Evolutionary conservation across 495 filamentous ascomycete genomes (phyloP).

Genomic region (Lasiosphaeria miniovina): DNA sequence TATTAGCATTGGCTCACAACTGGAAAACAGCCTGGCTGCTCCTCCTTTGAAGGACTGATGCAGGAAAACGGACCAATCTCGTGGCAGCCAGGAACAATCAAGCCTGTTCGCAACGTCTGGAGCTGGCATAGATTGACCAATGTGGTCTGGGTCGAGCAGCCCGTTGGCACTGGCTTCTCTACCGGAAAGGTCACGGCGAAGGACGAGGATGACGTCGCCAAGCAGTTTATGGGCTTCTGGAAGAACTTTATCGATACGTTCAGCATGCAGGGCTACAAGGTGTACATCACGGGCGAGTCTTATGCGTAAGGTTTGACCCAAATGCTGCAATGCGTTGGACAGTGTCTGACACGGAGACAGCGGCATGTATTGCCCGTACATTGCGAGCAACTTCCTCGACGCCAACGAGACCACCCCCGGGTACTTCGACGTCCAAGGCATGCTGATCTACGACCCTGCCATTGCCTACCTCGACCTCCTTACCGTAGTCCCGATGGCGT

Average conservation of each 20-base stretch:
- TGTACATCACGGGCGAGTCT: constrained; percentile 40
- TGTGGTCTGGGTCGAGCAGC: constrained; percentile 69
- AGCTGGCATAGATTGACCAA: constrained; percentile 67
- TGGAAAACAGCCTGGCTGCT: constrained; percentile 53
- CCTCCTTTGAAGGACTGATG: constrained; percentile 62
- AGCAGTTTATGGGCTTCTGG: constrained; percentile 70
- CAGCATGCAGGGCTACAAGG: constrained; percentile 57
- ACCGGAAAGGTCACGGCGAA: constrained; percentile 61
- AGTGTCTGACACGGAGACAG: constrained; percentile 63
- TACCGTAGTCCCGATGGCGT: constrained; percentile 56
- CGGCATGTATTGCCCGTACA: constrained; percentile 76
- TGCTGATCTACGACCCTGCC: constrained; percentile 70
- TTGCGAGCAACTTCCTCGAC: constrained; percentile 73
- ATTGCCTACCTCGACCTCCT: constrained; percentile 55
- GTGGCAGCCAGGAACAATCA: constrained; percentile 60
- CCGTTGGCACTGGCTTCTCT: constrained; percentile 72
- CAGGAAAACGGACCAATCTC: constrained; percentile 64
- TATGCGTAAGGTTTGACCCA: constrained; percentile 5
- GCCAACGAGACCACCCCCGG: constrained; percentile 51
- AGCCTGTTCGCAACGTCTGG: constrained; percentile 60
- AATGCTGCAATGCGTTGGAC: background rate
- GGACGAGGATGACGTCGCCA: constrained; percentile 62
- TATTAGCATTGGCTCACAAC: no score
- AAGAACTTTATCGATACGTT: constrained; percentile 69
- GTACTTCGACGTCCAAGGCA: constrained; percentile 66